phyloP scores from a whole-genome alignment of 1,139 yeast genomes.

The Taphrina flavorubra region DNA sequence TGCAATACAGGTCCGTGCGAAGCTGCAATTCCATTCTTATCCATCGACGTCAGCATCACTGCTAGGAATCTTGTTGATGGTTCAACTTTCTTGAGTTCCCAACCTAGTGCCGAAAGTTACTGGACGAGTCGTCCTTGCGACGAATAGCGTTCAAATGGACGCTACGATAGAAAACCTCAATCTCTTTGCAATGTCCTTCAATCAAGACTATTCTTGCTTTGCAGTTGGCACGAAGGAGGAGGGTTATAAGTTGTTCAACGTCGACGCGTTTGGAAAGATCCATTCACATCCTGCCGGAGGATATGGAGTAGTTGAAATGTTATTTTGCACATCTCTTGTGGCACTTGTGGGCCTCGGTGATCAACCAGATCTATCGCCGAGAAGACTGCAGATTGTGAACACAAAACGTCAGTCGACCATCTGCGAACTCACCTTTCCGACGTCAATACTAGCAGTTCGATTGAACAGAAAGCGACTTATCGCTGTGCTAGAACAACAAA shows the following conservation, averaged over 20 bases:
- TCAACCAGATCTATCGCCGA: conserved; percentile 75
- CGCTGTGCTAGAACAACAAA: conserved; percentile 80
- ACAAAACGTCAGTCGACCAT: conserved; percentile 72
- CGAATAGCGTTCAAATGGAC: conserved; percentile 9
- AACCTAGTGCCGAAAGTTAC: no score
- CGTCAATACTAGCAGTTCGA: conserved; percentile 76
- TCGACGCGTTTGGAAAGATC: conserved; percentile 88
- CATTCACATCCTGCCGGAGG: conserved; percentile 63
- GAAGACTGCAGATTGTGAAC: conserved; percentile 79
- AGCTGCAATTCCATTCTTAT: no score
- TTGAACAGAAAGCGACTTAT: conserved; percentile 75
- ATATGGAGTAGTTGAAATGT: conserved; percentile 82
- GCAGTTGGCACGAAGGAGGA: conserved; percentile 31
- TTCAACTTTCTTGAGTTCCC: neutral
- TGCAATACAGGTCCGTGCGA: no score
- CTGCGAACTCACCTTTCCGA: conserved; percentile 88
- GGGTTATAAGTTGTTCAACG: conserved; percentile 85
- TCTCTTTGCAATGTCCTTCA: conserved; percentile 33
- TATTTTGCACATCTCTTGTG: conserved; percentile 82
- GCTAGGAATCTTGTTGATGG: neutral
- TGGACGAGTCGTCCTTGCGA: neutral
- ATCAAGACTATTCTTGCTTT: conserved; percentile 37
- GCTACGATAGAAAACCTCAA: conserved; percentile 26
- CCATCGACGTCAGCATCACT: no score
- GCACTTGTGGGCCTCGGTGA: conserved; percentile 91